Evolutionary conservation across 495 filamentous ascomycete species (phyloP), one percentile per base, ranked within the genome.

Genomic region (Podospora australis): DNA sequence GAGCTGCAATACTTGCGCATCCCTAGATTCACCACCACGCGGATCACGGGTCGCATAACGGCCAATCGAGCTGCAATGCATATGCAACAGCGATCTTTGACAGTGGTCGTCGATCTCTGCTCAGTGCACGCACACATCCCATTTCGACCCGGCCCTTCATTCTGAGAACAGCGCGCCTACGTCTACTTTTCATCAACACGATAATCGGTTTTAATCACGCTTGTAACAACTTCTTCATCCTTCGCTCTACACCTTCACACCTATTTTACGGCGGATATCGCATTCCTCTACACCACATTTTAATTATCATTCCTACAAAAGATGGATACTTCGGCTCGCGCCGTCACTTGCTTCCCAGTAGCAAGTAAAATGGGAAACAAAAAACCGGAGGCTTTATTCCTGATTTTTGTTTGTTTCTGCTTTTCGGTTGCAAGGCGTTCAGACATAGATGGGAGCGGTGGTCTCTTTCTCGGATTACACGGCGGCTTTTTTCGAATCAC

Each of bases 201-300:
- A 58, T 52, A 55, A n/a, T 21, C 43, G 24, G 30, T 24, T 60
- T 64, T 61, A 64, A 63, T 63, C 53, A 50, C 48, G 41, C 46
- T 53, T 62, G 55, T 55, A 50, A 57, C 44, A 44, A 36, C 32
- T 54, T 49, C 36, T 32, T 39, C 49, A 23, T 42, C 26, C 30
- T 11, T 34, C 22, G 6, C 30, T 43, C 43, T 38, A 44, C 38
- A 30, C 14, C 32, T 44, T 38, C 45, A 24, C 29, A 50, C 25
- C 19, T 11, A 46, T 40, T 48, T 41, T n/a, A 24, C 20, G 13
- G 22, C 14, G 11, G 22, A 19, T 41, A 14, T 41, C 39, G 51
- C 61, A 65, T 66, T 69, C 56, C 65, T 60, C 63, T 68, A 68
- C 58, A 54, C 39, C 54, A 55, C 22, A 52, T 68, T 62, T 70